Evolutionary conservation across 306 rosid genomes (phyloP).

Genomic region (Ochetophila trinervis): DNA sequence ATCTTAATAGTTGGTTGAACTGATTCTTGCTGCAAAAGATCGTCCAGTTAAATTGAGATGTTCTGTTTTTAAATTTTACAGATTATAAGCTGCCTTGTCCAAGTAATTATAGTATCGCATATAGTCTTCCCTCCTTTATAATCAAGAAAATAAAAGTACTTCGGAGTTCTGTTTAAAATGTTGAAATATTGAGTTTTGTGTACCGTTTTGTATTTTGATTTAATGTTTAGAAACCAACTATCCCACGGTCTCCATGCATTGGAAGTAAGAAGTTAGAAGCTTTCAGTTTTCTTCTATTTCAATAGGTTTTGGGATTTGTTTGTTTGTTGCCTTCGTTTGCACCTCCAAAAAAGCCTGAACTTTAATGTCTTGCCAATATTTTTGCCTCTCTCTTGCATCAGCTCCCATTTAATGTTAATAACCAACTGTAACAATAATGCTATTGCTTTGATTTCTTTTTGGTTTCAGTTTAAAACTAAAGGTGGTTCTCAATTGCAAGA

Average conservation of each 20-base stretch:
- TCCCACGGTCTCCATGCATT: neutral
- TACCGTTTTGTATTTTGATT: neutral
- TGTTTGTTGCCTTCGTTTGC: neutral
- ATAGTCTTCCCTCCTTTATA: neutral
- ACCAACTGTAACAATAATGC: neutral
- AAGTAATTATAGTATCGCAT: neutral
- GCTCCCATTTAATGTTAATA: neutral
- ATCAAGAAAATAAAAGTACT: neutral
- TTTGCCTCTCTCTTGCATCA: neutral
- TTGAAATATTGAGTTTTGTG: neutral
- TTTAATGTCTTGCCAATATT: neutral
- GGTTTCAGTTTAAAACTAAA: conserved; percentile 80
- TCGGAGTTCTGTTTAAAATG: neutral
- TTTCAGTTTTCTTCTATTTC: neutral
- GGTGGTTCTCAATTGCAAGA: conserved; percentile 86
- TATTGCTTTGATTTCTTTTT: conserved; percentile 20
- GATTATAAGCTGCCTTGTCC: neutral
- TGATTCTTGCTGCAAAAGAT: neutral
- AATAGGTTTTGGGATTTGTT: neutral
- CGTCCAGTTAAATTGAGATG: neutral
- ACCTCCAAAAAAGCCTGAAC: neutral
- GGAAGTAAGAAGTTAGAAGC: neutral
- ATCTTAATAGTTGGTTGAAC: neutral
- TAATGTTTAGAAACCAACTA: neutral
- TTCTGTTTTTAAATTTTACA: neutral